Evolutionary conservation across 2,329 filamentous ascomycete species (phyloP), one percentile per base, ranked within the genome.

Genomic region (Cladosporium sp.): DNA sequence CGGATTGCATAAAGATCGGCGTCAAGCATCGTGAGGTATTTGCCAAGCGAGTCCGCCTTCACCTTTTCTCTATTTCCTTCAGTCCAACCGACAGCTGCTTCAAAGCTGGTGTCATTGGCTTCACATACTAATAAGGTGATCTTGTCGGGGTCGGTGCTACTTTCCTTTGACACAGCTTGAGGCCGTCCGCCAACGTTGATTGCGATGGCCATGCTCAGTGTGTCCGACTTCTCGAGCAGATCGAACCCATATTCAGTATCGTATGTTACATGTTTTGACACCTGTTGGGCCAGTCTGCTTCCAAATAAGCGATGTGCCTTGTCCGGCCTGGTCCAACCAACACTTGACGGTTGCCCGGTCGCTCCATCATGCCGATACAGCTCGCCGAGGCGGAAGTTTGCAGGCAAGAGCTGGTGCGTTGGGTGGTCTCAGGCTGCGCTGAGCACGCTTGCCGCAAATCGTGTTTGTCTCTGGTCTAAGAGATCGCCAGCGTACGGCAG

Each of bases 21-120:
- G n/a, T n/a, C n/a, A n/a, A n/a, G n/a, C n/a, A n/a, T n/a, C n/a
- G n/a, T n/a, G n/a, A n/a, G n/a, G n/a, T n/a, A n/a, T n/a, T n/a
- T n/a, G n/a, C n/a, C n/a, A n/a, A n/a, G n/a, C n/a, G n/a, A n/a
- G n/a, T n/a, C n/a, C n/a, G n/a, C n/a, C n/a, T n/a, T n/a, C n/a
- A n/a, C n/a, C n/a, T n/a, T n/a, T n/a, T 2, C 73, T 69, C 52
- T 67, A 68, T 36, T 65, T 74, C 19, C 66, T 75, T 49, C 70
- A n/a, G n/a, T n/a, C n/a, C n/a, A n/a, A n/a, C n/a, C n/a, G n/a
- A n/a, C n/a, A n/a, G n/a, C n/a, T n/a, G n/a, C n/a, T n/a, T 12
- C 27, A 30, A 30, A 30, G 27, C 27, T 30, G 12, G 27, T 30
- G 27, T 30, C 27, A 7, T 30, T 30, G 12, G 27, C 27, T 30